Percentiles rank a stretch among this genome's conserved stretches.
Conservation (phyloP, 805 yeast species). For the Pichia manshurica region DNA sequence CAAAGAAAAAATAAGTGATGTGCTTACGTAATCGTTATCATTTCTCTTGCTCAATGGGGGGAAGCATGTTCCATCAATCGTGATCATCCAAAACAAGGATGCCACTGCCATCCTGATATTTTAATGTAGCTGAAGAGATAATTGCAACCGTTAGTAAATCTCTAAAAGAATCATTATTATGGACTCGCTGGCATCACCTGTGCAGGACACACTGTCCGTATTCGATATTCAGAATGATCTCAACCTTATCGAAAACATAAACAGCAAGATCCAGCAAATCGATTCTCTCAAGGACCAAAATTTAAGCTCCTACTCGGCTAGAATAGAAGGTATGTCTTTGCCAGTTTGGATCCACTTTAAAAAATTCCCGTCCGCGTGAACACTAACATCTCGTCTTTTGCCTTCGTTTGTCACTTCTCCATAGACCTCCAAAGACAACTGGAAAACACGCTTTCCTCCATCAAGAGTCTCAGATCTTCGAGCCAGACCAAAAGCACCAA, state of each 20-base stretch:
- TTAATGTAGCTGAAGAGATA: too few relatives aligned
- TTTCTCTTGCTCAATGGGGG: too few relatives aligned
- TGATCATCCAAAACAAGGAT: too few relatives aligned
- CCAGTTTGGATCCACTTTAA: too few relatives aligned
- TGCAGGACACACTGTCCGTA: conserved; percentile 3
- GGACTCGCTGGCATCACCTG: conserved; percentile 2
- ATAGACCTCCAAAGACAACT: conserved; percentile 9
- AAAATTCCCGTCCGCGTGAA: too few relatives aligned
- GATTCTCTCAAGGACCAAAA: conserved; percentile 2
- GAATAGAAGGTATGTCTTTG: conserved; percentile 2
- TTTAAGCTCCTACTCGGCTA: neutral
- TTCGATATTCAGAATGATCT: conserved; percentile 5
- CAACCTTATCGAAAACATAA: neutral
- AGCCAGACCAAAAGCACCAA: conserved; percentile 20
- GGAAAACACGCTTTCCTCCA: conserved; percentile 8
- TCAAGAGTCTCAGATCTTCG: conserved; percentile 2
- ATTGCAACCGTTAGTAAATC: too few relatives aligned
- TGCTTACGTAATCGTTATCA: too few relatives aligned
- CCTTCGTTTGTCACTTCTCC: neutral
- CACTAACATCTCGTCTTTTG: neutral
- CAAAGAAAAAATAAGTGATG: too few relatives aligned
- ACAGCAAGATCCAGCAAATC: conserved; percentile 1
- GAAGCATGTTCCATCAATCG: too few relatives aligned
- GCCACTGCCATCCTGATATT: too few relatives aligned
- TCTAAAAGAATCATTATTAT: too few relatives aligned